Evolutionary conservation across 768 basidiomycete species (phyloP).

Genomic region (Hortiboletus campestris): DNA sequence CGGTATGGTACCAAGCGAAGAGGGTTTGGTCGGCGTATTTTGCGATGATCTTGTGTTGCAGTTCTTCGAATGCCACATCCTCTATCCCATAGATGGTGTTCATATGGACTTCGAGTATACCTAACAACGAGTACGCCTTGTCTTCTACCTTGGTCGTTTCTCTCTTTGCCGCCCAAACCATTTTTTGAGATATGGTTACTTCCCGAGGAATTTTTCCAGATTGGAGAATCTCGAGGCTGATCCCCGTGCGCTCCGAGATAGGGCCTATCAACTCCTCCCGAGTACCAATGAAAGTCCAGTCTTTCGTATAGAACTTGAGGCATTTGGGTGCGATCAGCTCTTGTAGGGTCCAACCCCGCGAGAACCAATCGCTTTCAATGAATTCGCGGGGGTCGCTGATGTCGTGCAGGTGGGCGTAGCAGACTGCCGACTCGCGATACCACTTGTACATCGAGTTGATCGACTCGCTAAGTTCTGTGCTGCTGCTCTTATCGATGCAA

Average conservation of each 20-base stretch:
- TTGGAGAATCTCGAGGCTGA: conserved; percentile 16
- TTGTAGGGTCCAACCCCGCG: conserved; percentile 32
- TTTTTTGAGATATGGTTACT: conserved; percentile 22
- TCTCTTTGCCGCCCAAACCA: conserved; percentile 29
- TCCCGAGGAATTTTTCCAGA: conserved; percentile 4
- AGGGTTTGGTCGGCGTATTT: conserved; percentile 25
- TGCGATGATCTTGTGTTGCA: conserved; percentile 25
- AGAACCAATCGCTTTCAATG: conserved; percentile 30
- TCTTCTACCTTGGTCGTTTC: conserved; percentile 28
- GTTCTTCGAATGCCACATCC: conserved; percentile 21
- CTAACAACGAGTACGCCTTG: conserved; percentile 31
- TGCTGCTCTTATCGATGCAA: conserved; percentile 31
- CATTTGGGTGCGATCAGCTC: conserved; percentile 29
- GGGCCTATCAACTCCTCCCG: conserved; percentile 9
- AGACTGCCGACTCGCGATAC: conserved; percentile 27
- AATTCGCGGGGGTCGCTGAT: conserved; percentile 17
- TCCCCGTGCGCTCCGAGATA: conserved; percentile 18
- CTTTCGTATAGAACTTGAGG: conserved; percentile 26
- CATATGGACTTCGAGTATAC: conserved; percentile 23
- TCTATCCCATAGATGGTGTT: conserved; percentile 26
- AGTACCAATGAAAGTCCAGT: conserved; percentile 23
- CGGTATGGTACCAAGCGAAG: conserved; percentile 24
- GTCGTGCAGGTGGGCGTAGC: conserved; percentile 30
- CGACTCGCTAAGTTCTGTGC: conserved; percentile 28
- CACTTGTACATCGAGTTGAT: conserved; percentile 36